phyloP scores from a whole-genome alignment of 148 eudicot species.

The Cornus controversa region DNA sequence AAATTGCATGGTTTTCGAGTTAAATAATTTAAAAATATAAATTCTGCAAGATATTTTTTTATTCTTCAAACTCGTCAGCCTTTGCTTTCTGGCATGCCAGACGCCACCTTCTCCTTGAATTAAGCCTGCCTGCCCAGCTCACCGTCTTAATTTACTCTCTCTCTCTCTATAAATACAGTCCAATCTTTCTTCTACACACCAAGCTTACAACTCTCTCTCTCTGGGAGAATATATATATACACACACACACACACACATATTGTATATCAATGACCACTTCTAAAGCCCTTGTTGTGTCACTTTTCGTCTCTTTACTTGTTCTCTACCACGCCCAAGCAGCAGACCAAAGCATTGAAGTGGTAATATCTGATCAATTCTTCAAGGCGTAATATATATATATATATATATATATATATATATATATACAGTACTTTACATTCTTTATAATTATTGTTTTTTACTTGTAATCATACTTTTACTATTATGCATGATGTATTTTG shows the following conservation, averaged over 20 bases:
- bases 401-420: too few species aligned
- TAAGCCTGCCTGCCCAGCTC: constrained; percentile 6
- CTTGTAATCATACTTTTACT: not conserved
- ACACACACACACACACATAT: too few species aligned
- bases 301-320: constrained; percentile 27
- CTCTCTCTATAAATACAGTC: not conserved
- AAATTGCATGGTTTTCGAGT: too few species aligned
- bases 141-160: constrained; percentile 3
- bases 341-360: constrained; percentile 19
- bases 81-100: not conserved
- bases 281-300: constrained; percentile 25
- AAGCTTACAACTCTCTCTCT: not conserved
- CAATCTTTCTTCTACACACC: not conserved
- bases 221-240: too few species aligned
- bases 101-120: constrained; percentile 9
- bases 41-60: too few species aligned
- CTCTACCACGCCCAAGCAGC: constrained; percentile 24
- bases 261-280: constrained; percentile 21
- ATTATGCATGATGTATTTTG: not conserved
- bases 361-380: constrained; percentile 7
- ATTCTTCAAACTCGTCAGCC: too few species aligned
- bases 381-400: too few species aligned
- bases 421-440: too few species aligned
- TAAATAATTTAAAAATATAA: too few species aligned
- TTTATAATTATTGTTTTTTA: not conserved